Base-by-base conservation (phyloP, 2,329 filamentous ascomycete species). In the Colletotrichum kahawae region DNA sequence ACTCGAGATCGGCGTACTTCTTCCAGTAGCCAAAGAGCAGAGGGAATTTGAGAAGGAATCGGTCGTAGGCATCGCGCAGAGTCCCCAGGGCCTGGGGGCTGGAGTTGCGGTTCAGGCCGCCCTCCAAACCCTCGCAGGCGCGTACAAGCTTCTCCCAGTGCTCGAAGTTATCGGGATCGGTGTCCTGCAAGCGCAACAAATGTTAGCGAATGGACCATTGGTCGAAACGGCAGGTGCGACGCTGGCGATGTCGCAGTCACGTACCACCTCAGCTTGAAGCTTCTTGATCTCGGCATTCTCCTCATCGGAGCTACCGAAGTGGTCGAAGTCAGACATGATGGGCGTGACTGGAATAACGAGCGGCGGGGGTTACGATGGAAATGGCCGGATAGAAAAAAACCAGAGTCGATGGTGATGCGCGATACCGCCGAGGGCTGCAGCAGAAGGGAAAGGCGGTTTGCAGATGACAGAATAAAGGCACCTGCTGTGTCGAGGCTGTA, bases 21-120 rank as follows among this genome's bases (percentile, higher is more conserved):
- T 98, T 98, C 97, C 97, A 99, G 87, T 98, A 99, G 67, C 96
- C 97, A 81, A 98, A 99, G 51, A 98, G 92, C 13, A 98, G 90
- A 4, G 97, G 97, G 78, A 98, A 99, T 82, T 98, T 98, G 76
- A 95, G 92, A 27, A 99, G 93, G 82, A 99, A 97, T 63, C 94
- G 92, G 83, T 99, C 96, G 87, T 98, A 98, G 77, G 95, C 92
- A 83, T 95, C 92, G 84, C 97, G 94, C 71, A 95, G 93, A 13
- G 95, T 93, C 24, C 95, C 93, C 79, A 99, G 95, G 33, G 97
- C 95, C 82, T 97, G 95, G 1, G 97, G 96, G 82, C 95, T 98
- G 56, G 97, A 98, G 86, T 99, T 99, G 80, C 97, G 94, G 83
- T 97, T 98, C 77, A 99, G 91, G 72, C 96, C 97, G 76, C 96